A percentile compares a stretch with the other conserved stretches of the same genome.
Evolutionary conservation across 129 eudicot genomes (phyloP).

Genomic region (Scalesia atractyloides): DNA sequence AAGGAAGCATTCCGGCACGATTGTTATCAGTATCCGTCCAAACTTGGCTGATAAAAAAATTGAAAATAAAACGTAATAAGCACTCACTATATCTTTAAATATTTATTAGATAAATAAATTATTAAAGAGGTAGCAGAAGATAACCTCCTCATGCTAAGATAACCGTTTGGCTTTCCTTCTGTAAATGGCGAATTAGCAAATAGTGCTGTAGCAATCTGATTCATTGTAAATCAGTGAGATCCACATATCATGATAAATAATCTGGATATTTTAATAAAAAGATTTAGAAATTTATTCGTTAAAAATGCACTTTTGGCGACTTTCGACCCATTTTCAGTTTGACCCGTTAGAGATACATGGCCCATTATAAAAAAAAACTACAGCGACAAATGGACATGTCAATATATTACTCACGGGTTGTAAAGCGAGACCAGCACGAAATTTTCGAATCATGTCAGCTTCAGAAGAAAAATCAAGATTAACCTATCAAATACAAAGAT

Average conservation of each 20-base stretch:
- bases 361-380: background rate
- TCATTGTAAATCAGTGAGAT: conserved; percentile 34
- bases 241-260: conserved; percentile 10
- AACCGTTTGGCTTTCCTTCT: conserved; percentile 96
- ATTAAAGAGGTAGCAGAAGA: background rate
- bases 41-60: conserved; percentile 67
- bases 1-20: conserved; percentile 98
- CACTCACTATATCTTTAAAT: conserved; percentile 8
- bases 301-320: conserved; percentile 1
- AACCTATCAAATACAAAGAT: conserved; percentile 51
- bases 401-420: conserved; percentile 82
- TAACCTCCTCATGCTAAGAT: conserved; percentile 97
- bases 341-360: background rate
- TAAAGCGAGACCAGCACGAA: conserved; percentile 96
- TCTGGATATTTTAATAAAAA: background rate
- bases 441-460: conserved; percentile 96
- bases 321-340: background rate
- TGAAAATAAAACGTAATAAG: too few species aligned
- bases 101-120: background rate
- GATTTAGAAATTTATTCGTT: background rate
- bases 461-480: conserved; percentile 96
- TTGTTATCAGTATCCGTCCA: conserved; percentile 97
- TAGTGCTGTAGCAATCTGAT: conserved; percentile 93
- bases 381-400: conserved; percentile 6
- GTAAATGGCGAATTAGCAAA: conserved; percentile 98